Conservation (phyloP, 75 land plant species). For the Pinus albicaulis region DNA sequence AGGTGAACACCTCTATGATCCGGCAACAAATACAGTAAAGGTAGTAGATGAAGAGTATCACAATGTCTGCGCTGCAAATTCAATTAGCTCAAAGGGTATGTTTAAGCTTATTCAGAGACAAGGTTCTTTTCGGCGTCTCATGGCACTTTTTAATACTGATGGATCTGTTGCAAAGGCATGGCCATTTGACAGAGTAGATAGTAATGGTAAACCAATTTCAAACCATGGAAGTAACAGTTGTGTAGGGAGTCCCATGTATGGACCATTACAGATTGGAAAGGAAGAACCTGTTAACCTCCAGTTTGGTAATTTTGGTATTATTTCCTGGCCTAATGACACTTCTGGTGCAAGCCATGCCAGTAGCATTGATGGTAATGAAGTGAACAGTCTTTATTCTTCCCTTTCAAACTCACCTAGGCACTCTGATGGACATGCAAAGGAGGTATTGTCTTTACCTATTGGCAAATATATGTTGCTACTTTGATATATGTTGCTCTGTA, state of each 20-base stretch:
- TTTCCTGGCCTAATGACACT: conserved; percentile 45
- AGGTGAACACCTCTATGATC: conserved; percentile 51
- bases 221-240: conserved; percentile 1
- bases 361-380: conserved; percentile 23
- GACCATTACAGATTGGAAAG: conserved; percentile 25
- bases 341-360: conserved; percentile 39
- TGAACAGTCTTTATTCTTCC: conserved; percentile 16
- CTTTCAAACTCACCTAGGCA: conserved; percentile 30
- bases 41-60: conserved; percentile 62
- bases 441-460: conserved; percentile 22
- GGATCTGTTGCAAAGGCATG: conserved; percentile 77
- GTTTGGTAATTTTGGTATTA: conserved; percentile 63
- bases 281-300: conserved; percentile 59
- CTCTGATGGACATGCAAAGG: conserved; percentile 42
- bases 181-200: conserved; percentile 27
- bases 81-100: conserved; percentile 69
- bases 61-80: conserved; percentile 55
- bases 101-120: conserved; percentile 59
- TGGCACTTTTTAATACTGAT: conserved; percentile 65
- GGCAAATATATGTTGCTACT: background rate
- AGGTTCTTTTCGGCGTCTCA: conserved; percentile 53
- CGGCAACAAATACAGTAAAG: conserved; percentile 53
- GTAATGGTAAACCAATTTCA: conserved; percentile 7
- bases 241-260: conserved; percentile 24
- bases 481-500: background rate